Evolutionary conservation across 768 basidiomycete species (phyloP), one percentile per base, ranked within the genome.

Genomic region (Auricularia sp.): DNA sequence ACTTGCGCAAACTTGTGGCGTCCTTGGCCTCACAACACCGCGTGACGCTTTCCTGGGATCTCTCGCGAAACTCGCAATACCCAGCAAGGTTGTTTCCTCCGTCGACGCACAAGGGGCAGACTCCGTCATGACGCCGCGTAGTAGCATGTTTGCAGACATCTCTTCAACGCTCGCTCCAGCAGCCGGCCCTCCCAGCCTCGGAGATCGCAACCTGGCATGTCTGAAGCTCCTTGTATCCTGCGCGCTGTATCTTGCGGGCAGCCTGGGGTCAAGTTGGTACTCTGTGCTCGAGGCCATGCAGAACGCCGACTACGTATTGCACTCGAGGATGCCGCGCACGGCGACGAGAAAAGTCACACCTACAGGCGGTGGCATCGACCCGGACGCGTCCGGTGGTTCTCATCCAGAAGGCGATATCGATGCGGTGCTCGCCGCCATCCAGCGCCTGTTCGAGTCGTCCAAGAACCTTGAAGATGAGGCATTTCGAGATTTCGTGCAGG

Each of bases 51-150:
- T 99, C 77, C 85, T 98, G 71, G 90, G 85, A 23, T 88, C 85
- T 60, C 81, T 99, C 16, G 84, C 91, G n/a, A 93, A 94, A 72
- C 87, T 91, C 65, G 89, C 94, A 0, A 90, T 98, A n/a, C 96
- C 96, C 0, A 83, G 91, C 0, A 82, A 88, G 2, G 90, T 98
- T 11, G 91, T 99, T 0, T 89, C 91, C 1, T 87, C 88, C 68
- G 74, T 97, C 64, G 91, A 95, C 64, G 76, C 84, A 62, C 64
- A 72, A 14, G 84, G 84, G 62, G 79, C 80, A 2, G 75, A 59
- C 11, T 29, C 29, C 29, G 56, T 59, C 29, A 29, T 80, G 34
- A 87, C 87, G 0, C 86, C 89, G 0, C 82, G 87, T 34, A 81
- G 87, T 0, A 79, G 82, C 0, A 76, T 79, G 5, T 77, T 81